These are phyloP conservation scores for Curvularia sp. DNA, from an alignment of 2,329 filamentous ascomycete species.

Conservation along the genomic window DNA sequence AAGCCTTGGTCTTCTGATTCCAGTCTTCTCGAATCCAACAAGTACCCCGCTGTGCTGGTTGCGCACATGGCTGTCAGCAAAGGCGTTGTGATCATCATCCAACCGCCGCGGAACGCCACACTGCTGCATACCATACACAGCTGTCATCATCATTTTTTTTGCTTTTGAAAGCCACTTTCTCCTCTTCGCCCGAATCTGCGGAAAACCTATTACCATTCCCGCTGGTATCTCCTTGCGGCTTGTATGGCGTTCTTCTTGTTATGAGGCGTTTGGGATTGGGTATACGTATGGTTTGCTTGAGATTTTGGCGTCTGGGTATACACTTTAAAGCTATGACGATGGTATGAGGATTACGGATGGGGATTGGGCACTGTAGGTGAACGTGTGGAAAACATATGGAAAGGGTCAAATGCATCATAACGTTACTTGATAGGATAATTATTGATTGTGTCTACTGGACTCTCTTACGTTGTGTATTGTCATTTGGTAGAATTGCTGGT, in stretches of 20 bases:
- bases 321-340: neutral
- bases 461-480: no score
- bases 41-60: neutral
- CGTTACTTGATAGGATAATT: neutral
- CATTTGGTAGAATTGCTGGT: no score
- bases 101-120: neutral
- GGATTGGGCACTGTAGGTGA: neutral
- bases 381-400: neutral
- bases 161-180: neutral
- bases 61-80: neutral
- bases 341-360: neutral
- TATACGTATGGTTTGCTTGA: slow-evolving; percentile 1
- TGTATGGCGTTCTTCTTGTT: neutral
- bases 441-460: neutral
- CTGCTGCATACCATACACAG: neutral
- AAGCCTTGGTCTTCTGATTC: neutral
- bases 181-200: neutral
- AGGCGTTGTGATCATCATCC: neutral
- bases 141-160: neutral
- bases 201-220: neutral
- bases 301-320: slow-evolving; percentile 1
- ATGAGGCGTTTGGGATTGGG: neutral
- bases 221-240: neutral
- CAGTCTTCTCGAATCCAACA: neutral
- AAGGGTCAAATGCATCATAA: neutral